Evolutionary conservation across 2,329 filamentous ascomycete genomes (phyloP).

Genomic region (Epichloe brachyelytri): DNA sequence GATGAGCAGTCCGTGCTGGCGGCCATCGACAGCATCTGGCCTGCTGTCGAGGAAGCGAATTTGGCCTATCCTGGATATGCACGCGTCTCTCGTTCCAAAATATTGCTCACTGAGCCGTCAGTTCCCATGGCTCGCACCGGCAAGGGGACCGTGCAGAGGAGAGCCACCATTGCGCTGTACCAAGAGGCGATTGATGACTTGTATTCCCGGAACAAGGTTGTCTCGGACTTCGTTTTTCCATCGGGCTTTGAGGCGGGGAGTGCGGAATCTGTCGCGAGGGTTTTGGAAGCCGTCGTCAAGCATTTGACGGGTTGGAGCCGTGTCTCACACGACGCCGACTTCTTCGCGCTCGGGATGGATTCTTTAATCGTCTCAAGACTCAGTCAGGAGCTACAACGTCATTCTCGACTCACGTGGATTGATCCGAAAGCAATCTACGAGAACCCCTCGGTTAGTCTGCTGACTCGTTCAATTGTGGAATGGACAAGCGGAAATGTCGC

Average conservation of each 20-base stretch:
- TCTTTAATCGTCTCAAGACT: conserved; percentile 3
- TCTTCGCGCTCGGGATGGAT: conserved; percentile 6
- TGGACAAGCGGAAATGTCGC: background rate
- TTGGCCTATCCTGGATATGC: conserved; percentile 1
- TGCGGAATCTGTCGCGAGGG: background rate
- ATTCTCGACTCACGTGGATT: background rate
- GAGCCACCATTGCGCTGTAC: conserved; percentile 7
- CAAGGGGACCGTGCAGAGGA: conserved; percentile 7
- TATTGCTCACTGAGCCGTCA: background rate
- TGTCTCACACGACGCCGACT: background rate
- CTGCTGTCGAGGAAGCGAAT: conserved; percentile 2
- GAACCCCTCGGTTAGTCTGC: background rate
- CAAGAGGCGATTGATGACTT: conserved; percentile 3
- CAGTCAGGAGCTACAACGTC: background rate
- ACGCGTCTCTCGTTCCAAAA: background rate
- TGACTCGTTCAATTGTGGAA: background rate
- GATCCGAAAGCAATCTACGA: background rate
- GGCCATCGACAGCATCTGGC: conserved; percentile 4
- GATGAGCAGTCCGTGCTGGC: background rate
- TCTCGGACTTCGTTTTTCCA: no score
- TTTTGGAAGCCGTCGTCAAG: background rate
- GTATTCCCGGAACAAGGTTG: background rate
- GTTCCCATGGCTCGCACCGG: conserved; percentile 2
- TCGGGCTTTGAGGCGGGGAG: background rate
- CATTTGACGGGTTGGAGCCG: background rate